A percentile compares a stretch with the other conserved stretches of the same genome.
Conservation (phyloP, 148 eudicot species). For the Tetragonia tetragonoides region DNA sequence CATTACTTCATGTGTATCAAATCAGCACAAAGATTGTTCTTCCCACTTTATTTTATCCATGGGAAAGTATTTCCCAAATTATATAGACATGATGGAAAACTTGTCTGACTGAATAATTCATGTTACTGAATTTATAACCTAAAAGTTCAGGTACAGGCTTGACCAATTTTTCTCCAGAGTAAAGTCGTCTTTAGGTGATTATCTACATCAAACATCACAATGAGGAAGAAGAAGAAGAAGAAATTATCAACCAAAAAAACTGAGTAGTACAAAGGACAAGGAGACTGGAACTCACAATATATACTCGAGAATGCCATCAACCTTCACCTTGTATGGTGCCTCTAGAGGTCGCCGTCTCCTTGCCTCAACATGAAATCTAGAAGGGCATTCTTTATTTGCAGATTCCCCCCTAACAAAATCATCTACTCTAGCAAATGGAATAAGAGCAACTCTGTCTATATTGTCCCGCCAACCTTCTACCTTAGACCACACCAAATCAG, state of each 20-base stretch:
- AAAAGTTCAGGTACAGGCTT: background rate
- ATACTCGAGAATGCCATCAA: conserved; percentile 92
- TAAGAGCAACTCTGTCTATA: conserved; percentile 79
- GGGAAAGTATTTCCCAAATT: background rate
- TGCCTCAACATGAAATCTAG: conserved; percentile 93
- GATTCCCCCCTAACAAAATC: conserved; percentile 93
- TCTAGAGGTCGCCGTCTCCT: conserved; percentile 60
- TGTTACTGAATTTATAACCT: background rate
- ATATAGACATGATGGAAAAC: background rate
- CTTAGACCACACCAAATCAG: conserved; percentile 84
- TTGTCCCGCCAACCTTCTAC: conserved; percentile 84
- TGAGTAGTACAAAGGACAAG: background rate
- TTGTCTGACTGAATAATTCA: too few relatives aligned
- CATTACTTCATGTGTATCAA: background rate
- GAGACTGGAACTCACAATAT: conserved; percentile 57
- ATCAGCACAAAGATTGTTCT: background rate
- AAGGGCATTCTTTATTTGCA: conserved; percentile 77
- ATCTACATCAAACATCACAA: background rate
- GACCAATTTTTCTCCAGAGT: background rate
- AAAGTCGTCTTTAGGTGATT: background rate
- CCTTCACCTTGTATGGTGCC: conserved; percentile 71
- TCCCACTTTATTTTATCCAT: background rate
- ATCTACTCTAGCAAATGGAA: conserved; percentile 84
- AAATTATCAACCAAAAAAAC: background rate
- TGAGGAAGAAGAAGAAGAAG: background rate